A percentile compares a stretch with the other conserved stretches of the same genome.
phyloP scores from a whole-genome alignment of 2,329 filamentous ascomycete genomes.

The Parastagonospora nodorum region DNA sequence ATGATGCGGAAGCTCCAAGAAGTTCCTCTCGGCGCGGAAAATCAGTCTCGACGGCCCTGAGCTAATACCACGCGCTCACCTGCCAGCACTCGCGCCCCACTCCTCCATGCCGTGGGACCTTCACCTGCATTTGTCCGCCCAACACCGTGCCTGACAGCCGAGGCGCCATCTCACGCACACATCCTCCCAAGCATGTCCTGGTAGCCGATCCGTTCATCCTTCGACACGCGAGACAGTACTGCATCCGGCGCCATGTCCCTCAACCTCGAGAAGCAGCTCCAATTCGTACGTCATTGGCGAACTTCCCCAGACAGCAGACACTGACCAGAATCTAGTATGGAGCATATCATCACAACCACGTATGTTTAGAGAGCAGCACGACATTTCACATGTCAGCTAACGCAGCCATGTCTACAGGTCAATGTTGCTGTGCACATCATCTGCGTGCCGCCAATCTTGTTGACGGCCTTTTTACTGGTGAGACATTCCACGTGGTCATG shows the following conservation, averaged over 20 bases:
- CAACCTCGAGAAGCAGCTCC: conserved; percentile 80
- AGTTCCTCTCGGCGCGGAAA: conserved; percentile 23
- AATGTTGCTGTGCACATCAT: conserved; percentile 80
- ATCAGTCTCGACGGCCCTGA: conserved; percentile 17
- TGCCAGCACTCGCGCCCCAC: conserved; percentile 27
- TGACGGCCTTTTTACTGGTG: conserved; percentile 75
- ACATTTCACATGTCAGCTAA: conserved; percentile 27
- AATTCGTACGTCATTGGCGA: conserved; percentile 67
- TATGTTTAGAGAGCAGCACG: conserved; percentile 43
- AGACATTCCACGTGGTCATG: conserved; percentile 31
- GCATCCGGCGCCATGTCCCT: conserved; percentile 57
- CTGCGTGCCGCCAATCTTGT: conserved; percentile 76
- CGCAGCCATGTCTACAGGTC: conserved; percentile 53
- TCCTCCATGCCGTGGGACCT: conserved; percentile 33
- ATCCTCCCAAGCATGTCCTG: conserved; percentile 34
- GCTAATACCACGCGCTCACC: conserved; percentile 10
- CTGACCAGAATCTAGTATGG: conserved; percentile 67
- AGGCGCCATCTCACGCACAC: conserved; percentile 8
- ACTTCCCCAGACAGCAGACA: neutral
- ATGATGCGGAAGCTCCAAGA: conserved; percentile 8
- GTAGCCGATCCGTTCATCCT: conserved; percentile 20
- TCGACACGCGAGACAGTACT: conserved; percentile 33
- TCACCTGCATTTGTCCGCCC: conserved; percentile 21
- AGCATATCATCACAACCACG: conserved; percentile 77
- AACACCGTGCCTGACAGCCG: conserved; percentile 21